Evolutionary conservation across 2,329 filamentous ascomycete species (phyloP).

Genomic region (Parafenestella ontariensis): DNA sequence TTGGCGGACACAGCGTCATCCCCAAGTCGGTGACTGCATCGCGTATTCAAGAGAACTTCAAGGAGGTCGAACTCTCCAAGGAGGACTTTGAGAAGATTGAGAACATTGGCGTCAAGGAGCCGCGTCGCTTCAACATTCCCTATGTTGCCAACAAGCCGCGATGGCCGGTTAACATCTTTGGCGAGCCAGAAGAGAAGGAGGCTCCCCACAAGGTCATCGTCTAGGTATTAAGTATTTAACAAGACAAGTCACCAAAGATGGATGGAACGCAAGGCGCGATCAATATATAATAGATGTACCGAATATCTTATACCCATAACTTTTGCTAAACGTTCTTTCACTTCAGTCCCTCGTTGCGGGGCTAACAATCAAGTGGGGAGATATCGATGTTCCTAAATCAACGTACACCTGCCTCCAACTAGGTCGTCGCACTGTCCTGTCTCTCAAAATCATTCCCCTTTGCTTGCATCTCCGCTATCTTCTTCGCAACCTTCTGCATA

Average conservation of each 20-base stretch:
- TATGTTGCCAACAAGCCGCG: conserved; percentile 56
- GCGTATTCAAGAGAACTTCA: conserved; percentile 42
- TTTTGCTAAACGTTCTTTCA: too few species aligned
- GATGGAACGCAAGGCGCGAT: neutral
- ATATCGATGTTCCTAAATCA: too few species aligned
- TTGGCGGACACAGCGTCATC: conserved; percentile 54
- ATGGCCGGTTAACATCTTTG: conserved; percentile 66
- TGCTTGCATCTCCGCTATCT: conserved; percentile 6
- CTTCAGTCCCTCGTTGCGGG: too few species aligned
- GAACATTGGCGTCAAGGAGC: conserved; percentile 61
- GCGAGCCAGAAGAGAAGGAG: conserved; percentile 60
- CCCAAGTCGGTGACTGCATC: conserved; percentile 42
- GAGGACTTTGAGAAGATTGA: conserved; percentile 36
- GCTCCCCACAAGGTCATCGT: conserved; percentile 56
- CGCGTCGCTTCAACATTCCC: conserved; percentile 62
- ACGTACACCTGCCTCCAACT: too few species aligned
- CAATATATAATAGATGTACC: too few species aligned
- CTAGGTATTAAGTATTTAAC: conserved; percentile 5
- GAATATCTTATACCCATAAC: too few species aligned
- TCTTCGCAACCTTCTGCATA: conserved; percentile 9
- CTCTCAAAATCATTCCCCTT: conserved; percentile 2
- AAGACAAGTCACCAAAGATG: neutral
- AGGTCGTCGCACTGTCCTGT: neutral
- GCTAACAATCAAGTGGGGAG: too few species aligned
- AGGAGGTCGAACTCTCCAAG: conserved; percentile 38